Evolutionary conservation across 2,329 filamentous ascomycete species (phyloP).

Genomic region (Aspergillus glaucus): DNA sequence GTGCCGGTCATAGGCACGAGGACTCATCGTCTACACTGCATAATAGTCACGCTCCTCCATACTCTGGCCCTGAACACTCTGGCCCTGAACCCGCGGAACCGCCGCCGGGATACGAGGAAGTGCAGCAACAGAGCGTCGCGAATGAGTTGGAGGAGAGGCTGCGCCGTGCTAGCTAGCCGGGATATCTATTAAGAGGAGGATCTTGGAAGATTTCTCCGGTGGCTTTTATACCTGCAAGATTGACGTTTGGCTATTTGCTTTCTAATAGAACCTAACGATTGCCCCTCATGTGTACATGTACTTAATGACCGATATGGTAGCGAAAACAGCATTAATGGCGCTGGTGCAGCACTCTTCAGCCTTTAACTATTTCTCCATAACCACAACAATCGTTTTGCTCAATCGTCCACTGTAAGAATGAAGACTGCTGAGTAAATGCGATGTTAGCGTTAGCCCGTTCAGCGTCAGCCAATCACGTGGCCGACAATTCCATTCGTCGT

Average conservation of each 20-base stretch:
- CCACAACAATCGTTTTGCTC: background rate
- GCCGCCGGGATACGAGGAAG: conserved; percentile 86
- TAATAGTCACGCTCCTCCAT: conserved; percentile 17
- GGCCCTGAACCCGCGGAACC: conserved; percentile 58
- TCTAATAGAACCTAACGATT: conserved; percentile 10
- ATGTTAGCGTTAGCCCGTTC: background rate
- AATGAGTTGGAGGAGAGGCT: conserved; percentile 62
- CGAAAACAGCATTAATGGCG: background rate
- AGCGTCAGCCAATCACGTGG: conserved; percentile 35
- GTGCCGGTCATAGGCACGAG: conserved; percentile 1
- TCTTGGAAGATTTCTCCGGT: background rate
- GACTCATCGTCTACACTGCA: conserved; percentile 9
- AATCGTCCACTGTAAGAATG: background rate
- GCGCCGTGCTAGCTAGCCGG: conserved; percentile 22
- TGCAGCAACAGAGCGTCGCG: conserved; percentile 72
- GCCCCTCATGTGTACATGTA: conserved; percentile 1
- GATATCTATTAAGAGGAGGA: background rate
- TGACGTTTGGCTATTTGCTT: conserved; percentile 12
- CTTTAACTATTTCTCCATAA: no score
- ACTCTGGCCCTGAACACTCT: conserved; percentile 31
- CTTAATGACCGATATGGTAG: conserved; percentile 5
- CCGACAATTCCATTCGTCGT: conserved; percentile 29
- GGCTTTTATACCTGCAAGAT: conserved; percentile 2
- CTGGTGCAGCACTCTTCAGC: background rate
- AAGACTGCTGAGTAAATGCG: background rate